Evolutionary conservation across 768 basidiomycete genomes (phyloP).

Genomic region (Leccinum longicurvipes): DNA sequence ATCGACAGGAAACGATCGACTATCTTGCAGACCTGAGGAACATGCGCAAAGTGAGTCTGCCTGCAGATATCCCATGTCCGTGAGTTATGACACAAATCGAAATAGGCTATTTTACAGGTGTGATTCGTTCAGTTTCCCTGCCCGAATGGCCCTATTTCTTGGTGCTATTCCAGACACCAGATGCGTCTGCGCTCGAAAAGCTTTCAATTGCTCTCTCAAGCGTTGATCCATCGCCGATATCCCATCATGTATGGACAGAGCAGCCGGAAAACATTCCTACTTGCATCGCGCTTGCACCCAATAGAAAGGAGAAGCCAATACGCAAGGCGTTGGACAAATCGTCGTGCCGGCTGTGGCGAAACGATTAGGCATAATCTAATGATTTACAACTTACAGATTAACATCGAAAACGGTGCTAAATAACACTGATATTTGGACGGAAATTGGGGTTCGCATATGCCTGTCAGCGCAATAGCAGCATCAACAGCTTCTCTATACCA

Average conservation of each 20-base stretch:
- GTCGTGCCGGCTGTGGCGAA: conserved; percentile 37
- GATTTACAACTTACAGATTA: background rate
- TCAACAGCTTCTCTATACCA: conserved; percentile 42
- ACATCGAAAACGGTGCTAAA: background rate
- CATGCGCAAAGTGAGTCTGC: conserved; percentile 39
- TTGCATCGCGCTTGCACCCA: conserved; percentile 43
- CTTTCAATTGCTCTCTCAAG: conserved; percentile 30
- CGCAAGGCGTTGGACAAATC: conserved; percentile 42
- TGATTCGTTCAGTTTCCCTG: background rate
- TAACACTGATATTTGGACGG: background rate
- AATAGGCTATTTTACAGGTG: conserved; percentile 43
- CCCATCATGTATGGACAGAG: conserved; percentile 42
- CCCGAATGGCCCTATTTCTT: no score
- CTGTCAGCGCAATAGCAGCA: conserved; percentile 28
- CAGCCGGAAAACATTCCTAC: conserved; percentile 43
- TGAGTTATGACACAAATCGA: background rate
- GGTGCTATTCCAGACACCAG: conserved; percentile 27
- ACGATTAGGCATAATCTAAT: conserved; percentile 5
- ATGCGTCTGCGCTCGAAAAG: conserved; percentile 30
- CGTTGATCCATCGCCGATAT: conserved; percentile 25
- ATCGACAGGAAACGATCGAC: conserved; percentile 34
- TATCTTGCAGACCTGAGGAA: conserved; percentile 38
- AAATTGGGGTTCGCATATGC: background rate
- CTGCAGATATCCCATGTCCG: background rate
- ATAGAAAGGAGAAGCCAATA: conserved; percentile 35